A percentile compares a stretch with the other conserved stretches of the same genome.
These are phyloP conservation scores for Trypanosoma melophagium DNA, from an alignment of 208 protist species.

Conservation along the genomic window DNA sequence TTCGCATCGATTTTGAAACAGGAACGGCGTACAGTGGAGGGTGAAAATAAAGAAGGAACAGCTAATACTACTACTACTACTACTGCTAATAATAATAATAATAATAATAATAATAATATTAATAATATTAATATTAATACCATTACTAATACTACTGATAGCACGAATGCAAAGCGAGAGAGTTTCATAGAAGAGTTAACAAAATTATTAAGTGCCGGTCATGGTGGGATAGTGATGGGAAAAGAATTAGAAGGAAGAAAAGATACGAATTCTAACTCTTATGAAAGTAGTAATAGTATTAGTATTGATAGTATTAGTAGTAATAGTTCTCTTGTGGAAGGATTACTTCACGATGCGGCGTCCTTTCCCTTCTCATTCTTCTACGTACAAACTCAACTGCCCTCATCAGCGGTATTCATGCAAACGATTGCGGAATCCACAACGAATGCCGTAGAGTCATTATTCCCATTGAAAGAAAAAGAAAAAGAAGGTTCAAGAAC, in stretches of 20 bases:
- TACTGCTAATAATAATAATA: too few relatives aligned
- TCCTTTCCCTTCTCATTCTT: conserved; percentile 22
- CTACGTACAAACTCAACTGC: conserved; percentile 22
- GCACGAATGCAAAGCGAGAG: neutral
- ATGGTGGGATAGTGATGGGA: conserved; percentile 12
- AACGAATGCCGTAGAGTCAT: too few relatives aligned
- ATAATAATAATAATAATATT: too few relatives aligned
- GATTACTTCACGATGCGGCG: neutral
- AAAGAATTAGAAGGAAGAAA: too few relatives aligned
- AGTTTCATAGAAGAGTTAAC: neutral
- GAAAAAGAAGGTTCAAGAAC: neutral
- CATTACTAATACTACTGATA: neutral
- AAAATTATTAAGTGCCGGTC: conserved; percentile 20
- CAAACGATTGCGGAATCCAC: too few relatives aligned
- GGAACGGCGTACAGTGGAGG: neutral
- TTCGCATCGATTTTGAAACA: conserved; percentile 15
- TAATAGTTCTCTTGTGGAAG: too few relatives aligned
- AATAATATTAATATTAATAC: too few relatives aligned
- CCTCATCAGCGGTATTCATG: conserved; percentile 20
- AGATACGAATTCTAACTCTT: too few relatives aligned
- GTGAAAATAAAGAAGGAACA: neutral
- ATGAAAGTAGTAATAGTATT: neutral
- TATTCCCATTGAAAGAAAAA: too few relatives aligned
- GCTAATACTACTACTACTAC: neutral
- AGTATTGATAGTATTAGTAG: too few relatives aligned